phyloP scores from a whole-genome alignment of 2,329 filamentous ascomycete genomes.

The Fusarium nodosum region DNA sequence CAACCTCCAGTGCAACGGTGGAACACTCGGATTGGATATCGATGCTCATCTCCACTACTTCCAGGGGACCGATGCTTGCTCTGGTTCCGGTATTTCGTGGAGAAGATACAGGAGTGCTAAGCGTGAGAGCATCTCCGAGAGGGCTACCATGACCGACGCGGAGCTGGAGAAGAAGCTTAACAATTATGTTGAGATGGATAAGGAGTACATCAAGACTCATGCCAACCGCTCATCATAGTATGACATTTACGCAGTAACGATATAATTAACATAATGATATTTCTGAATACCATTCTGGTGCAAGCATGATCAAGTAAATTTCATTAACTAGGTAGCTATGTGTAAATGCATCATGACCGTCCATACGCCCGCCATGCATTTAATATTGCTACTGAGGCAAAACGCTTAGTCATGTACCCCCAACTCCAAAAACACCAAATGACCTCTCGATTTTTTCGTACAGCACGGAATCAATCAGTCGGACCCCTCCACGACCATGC shows the following conservation, averaged over 20 bases:
- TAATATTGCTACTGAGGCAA: conserved; percentile 3
- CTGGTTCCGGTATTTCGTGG: conserved; percentile 42
- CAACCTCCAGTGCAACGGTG: conserved; percentile 66
- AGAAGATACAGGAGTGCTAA: conserved; percentile 41
- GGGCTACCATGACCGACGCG: conserved; percentile 49
- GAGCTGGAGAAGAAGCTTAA: conserved; percentile 58
- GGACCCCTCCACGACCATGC: conserved; percentile 70
- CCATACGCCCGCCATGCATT: conserved; percentile 27
- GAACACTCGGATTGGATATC: conserved; percentile 60
- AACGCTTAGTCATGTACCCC: not conserved
- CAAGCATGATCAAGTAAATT: not conserved
- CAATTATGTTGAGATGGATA: conserved; percentile 54
- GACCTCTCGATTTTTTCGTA: conserved; percentile 5
- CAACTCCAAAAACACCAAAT: conserved; percentile 21
- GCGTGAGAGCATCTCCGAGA: conserved; percentile 10
- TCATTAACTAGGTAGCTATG: conserved; percentile 1
- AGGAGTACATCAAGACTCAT: conserved; percentile 48
- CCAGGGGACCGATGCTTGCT: conserved; percentile 59
- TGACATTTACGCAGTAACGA: conserved; percentile 9
- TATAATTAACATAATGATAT: conserved; percentile 7
- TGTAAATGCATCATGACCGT: conserved; percentile 14
- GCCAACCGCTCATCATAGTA: conserved; percentile 20
- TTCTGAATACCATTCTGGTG: conserved; percentile 8
- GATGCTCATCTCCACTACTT: conserved; percentile 66
- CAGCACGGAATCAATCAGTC: conserved; percentile 21